Conservation (phyloP, 179 eudicot genomes). For the Beta lomatogona region DNA sequence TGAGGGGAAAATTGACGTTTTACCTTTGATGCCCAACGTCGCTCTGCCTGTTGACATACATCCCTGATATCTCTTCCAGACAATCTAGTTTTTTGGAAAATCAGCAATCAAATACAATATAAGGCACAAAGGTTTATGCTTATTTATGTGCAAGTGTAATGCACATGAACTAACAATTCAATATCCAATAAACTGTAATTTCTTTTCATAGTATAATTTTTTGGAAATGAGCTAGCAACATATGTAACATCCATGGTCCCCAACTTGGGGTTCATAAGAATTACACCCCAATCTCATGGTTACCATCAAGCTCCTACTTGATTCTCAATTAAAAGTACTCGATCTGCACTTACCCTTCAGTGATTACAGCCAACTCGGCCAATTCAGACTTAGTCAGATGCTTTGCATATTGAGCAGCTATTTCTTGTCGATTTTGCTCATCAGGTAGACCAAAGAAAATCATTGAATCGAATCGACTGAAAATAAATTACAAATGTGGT, state of each 20-base stretch:
- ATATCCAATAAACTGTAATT: too few relatives aligned
- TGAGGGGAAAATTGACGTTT: not conserved
- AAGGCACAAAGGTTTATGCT: not conserved
- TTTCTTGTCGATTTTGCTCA: slow-evolving; percentile 74
- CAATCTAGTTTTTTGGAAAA: slow-evolving; percentile 48
- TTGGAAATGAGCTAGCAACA: not conserved
- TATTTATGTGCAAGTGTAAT: too few relatives aligned
- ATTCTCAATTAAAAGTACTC: not conserved
- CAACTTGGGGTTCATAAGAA: not conserved
- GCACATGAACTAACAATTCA: too few relatives aligned
- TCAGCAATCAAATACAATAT: not conserved
- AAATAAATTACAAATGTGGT: not conserved
- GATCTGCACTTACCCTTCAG: slow-evolving; percentile 63
- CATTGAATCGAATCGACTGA: slow-evolving; percentile 92
- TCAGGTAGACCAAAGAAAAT: slow-evolving; percentile 85
- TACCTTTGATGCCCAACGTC: slow-evolving; percentile 99
- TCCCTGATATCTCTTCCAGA: slow-evolving; percentile 94
- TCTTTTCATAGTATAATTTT: too few relatives aligned
- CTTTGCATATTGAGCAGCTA: slow-evolving; percentile 94
- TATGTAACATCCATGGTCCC: not conserved
- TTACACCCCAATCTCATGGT: too few relatives aligned
- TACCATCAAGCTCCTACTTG: too few relatives aligned
- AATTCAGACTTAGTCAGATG: slow-evolving; percentile 73
- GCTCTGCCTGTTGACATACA: slow-evolving; percentile 94
- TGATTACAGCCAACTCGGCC: slow-evolving; percentile 61